Base-by-base conservation (phyloP, 163 green algal genomes). In the Chlamydomonas reinhardtii region DNA sequence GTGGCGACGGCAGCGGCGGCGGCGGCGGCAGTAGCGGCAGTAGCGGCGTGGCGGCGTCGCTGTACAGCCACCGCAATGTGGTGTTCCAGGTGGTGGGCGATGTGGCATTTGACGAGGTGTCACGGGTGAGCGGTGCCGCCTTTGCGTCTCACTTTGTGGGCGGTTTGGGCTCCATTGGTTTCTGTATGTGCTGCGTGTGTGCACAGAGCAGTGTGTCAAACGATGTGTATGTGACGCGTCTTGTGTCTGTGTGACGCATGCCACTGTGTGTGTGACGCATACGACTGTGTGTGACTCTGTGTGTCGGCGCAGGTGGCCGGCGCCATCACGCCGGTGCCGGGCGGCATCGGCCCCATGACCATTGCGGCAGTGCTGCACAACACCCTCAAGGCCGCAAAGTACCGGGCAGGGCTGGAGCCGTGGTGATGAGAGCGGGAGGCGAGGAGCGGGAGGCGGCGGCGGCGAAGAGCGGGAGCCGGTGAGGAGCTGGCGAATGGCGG, bases 281-380 rank as follows among this genome's bases (percentile, higher is more conserved):
- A n/a, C n/a, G n/a, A n/a, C n/a, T 48, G 8, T 48, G 39, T 48
- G 39, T 48, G 39, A 5, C 39, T 48, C 5, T 5, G 5, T 8
- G 39, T 48, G 39, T n/a, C 39, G 39, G 48, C 12, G 48, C 48
- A 92, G 65, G 85, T 92, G 29, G 92, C 92, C 2, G 84, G 79
- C 64, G 88, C 90, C 54, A 84, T 94, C 56, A 94, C 92, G 3
- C 88, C 92, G 27, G 98, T 99, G 24, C 98, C 98, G 17, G 98
- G 98, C n/a, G 98, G 98, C 12, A 97, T 99, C 19, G 98, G 98
- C 11, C 98, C 98, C 8, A 99, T 99, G 97, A 99, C 97, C 27
- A 99, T 99, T 76, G 96, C 97, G 6, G 98, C 98, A 89, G 88
- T 99, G 74, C 89, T 99, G 74, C 87, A 94, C 31, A 99, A 99